A percentile compares a stretch with the other conserved stretches of the same genome.
phyloP scores from a whole-genome alignment of 129 eudicot species.

The Glebionis coronaria region DNA sequence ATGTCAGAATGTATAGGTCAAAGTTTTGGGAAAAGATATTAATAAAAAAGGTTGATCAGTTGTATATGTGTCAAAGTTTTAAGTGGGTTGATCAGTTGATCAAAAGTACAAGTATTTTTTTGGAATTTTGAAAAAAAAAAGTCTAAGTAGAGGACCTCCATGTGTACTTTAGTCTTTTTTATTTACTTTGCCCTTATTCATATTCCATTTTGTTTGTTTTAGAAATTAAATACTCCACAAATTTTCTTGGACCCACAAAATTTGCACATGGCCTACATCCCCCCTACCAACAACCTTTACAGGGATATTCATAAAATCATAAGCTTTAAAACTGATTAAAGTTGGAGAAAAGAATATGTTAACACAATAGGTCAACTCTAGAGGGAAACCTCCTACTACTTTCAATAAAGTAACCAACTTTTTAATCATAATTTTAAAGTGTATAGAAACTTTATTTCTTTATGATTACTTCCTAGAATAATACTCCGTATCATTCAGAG shows the following conservation, averaged over 20 bases:
- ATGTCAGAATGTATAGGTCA: no score
- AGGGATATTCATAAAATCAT: conserved; percentile 31
- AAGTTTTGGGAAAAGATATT: no score
- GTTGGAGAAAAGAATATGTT: no score
- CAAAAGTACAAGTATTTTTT: no score
- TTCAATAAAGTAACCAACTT: conserved; percentile 27
- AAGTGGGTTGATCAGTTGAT: no score
- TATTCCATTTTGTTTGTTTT: conserved; percentile 13
- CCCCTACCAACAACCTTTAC: conserved; percentile 34
- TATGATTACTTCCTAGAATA: conserved; percentile 2
- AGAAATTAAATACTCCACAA: conserved; percentile 2
- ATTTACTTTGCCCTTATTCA: no score
- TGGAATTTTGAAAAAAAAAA: no score
- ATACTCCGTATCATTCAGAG: conserved; percentile 21
- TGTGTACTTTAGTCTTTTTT: no score
- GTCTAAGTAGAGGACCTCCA: no score
- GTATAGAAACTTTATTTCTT: background rate
- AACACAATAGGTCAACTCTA: conserved; percentile 25
- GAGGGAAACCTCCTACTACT: conserved; percentile 29
- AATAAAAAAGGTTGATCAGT: no score
- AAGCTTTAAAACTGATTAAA: conserved; percentile 20
- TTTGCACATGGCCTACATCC: conserved; percentile 42
- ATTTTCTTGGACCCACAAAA: conserved; percentile 22
- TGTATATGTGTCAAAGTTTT: no score
- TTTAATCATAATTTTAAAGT: no score